Percentiles rank a stretch among this genome's conserved stretches.
phyloP scores from a whole-genome alignment of 1,284 basidiomycete genomes.

The Abortiporus biennis region DNA sequence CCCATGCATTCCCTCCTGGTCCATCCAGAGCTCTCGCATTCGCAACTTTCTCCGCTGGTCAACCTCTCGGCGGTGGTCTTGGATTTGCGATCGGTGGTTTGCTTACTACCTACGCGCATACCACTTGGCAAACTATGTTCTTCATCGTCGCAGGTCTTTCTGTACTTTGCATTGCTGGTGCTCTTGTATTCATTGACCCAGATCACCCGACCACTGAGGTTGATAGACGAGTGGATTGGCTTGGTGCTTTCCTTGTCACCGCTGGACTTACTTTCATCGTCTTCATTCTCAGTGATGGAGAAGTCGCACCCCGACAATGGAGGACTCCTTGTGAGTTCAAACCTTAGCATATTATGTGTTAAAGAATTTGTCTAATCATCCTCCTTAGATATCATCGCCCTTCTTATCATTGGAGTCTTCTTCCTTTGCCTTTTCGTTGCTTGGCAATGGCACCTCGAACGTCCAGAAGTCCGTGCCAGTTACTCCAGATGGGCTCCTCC shows the following conservation, averaged over 20 bases:
- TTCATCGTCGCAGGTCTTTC: slow-evolving; percentile 46
- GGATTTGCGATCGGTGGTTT: slow-evolving; percentile 67
- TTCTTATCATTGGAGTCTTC: slow-evolving; percentile 55
- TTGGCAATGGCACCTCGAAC: slow-evolving; percentile 62
- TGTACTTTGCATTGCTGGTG: slow-evolving; percentile 32
- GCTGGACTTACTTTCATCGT: slow-evolving; percentile 59
- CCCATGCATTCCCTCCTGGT: slow-evolving; percentile 66
- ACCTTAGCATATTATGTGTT: slow-evolving; percentile 7
- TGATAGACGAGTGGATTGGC: slow-evolving; percentile 74
- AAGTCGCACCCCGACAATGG: slow-evolving; percentile 62
- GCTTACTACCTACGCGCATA: slow-evolving; percentile 57
- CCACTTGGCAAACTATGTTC: slow-evolving; percentile 51
- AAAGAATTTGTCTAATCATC: neutral
- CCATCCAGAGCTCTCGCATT: slow-evolving; percentile 67
- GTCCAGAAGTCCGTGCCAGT: slow-evolving; percentile 16
- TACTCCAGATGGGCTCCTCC: slow-evolving; percentile 34
- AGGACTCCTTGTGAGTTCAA: slow-evolving; percentile 56
- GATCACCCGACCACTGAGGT: slow-evolving; percentile 36
- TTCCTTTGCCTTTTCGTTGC: slow-evolving; percentile 52
- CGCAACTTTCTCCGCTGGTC: slow-evolving; percentile 73
- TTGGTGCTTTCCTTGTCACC: slow-evolving; percentile 74
- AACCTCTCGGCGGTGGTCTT: slow-evolving; percentile 70
- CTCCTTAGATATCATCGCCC: slow-evolving; percentile 42
- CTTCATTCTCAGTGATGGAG: slow-evolving; percentile 54
- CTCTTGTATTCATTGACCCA: slow-evolving; percentile 36